Evolutionary conservation across 352 stramenopile genomes (phyloP), one percentile per base, ranked within the genome.

Genomic region (Globisporangium echinulatum): DNA sequence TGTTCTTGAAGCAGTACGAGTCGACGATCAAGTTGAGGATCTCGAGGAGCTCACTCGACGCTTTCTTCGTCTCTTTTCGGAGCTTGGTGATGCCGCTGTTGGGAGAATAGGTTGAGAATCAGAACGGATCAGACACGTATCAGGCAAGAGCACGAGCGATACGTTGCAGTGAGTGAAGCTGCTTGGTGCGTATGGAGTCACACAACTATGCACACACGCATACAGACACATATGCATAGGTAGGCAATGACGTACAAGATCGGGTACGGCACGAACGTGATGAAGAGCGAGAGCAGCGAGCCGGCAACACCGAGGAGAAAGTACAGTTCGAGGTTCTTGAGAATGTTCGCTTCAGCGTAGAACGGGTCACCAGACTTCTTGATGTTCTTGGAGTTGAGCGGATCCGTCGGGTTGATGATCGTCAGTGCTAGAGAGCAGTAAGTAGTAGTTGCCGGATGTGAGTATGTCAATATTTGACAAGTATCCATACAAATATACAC

Each of bases 1-100:
- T 92, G 72, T 88, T 90, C 68, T 90, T 88, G 70, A 92, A 92
- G 60, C 83, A 92, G 70, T 92, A 92, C 46, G 81, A 87, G 61
- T 92, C 83, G 5, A 92, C 70, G 56, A 92, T 77, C 48, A 83
- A 65, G 58, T 83, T 80, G 37, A 80, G 66, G 5, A 83, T 49
- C 4, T 83, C 71, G 3, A 75, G 63, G 33, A 83, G 72, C 19
- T 77, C 69, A 4, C 64, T 62, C 37, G 68, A 58, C 5, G 63
- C 65, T 9, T 66, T 58, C 9, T 53, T 50, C 0, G 65, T 64
- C 36, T 83, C 69, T 8, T 58, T 47, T n/a, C 71, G 62, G 5
- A 83, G 64, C 3, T 56, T 55, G 14, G 40, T 63, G 49, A 79
- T 79, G 7, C 61, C 74, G 61, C 71, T 79, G 33, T 39, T 19